These are phyloP conservation scores for Crithidia expoeki DNA, from an alignment of 208 protist genomes.

Conservation along the genomic window DNA sequence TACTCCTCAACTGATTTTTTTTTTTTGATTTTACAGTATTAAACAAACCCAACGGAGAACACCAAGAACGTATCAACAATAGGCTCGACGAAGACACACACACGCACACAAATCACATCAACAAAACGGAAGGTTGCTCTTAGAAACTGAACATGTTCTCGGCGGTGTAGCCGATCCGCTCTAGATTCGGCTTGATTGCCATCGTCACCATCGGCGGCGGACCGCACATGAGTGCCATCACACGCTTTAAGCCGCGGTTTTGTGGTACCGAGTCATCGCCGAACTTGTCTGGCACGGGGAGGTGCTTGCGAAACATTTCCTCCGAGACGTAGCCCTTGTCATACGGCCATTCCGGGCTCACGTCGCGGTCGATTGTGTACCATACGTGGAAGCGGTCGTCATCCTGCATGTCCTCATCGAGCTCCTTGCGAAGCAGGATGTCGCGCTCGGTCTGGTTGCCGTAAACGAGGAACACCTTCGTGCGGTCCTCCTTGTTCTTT, in stretches of 20 bases:
- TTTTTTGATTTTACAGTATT: not conserved
- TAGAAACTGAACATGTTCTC: conserved; percentile 82
- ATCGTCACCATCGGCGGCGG: conserved; percentile 88
- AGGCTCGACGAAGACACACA: not conserved
- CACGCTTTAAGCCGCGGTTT: conserved; percentile 37
- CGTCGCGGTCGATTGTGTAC: conserved; percentile 75
- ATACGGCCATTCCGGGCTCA: conserved; percentile 66
- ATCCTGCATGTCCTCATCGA: conserved; percentile 68
- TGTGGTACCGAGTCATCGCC: conserved; percentile 33
- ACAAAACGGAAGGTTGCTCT: no score
- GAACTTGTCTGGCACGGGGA: conserved; percentile 47
- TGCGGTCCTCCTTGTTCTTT: conserved; percentile 72
- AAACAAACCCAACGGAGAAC: not conserved
- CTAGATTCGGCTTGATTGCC: conserved; percentile 82
- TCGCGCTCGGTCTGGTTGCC: conserved; percentile 90
- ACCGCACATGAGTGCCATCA: conserved; percentile 86
- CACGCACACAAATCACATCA: no score
- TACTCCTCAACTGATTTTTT: not conserved
- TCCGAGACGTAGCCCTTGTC: conserved; percentile 70
- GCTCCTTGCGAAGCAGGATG: conserved; percentile 89
- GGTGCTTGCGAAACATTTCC: conserved; percentile 75
- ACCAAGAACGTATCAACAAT: not conserved
- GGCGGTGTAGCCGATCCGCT: conserved; percentile 71
- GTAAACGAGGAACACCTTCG: conserved; percentile 85
- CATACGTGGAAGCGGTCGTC: conserved; percentile 66